Evolutionary conservation across 2,329 filamentous ascomycete genomes (phyloP), one percentile per base, ranked within the genome.

Genomic region (Tolypocladium cylindrosporum): DNA sequence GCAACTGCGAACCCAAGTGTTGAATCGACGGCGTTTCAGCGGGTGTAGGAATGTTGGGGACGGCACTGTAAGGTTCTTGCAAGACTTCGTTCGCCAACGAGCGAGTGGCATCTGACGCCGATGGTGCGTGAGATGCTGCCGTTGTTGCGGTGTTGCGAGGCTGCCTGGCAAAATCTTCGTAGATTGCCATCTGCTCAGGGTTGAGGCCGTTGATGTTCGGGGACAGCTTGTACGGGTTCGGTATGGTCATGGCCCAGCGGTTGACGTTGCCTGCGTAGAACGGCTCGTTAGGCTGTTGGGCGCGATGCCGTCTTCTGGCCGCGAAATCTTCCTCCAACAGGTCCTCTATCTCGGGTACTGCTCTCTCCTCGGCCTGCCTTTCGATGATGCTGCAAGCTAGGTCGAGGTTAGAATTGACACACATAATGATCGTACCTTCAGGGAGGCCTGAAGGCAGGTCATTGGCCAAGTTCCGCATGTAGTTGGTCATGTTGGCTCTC

Each of bases 391-490:
- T 88, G 69, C 94, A 97, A 53, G 95, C 93, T 45, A 91, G 82
- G 65, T 99, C 94, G 37, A 99, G 81, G 70, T 99, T 99, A 63
- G 95, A 93, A 71, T 97, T 99, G 61, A 99, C 93, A 72, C 95
- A 97, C 90, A 99, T 97, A 58, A 97, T 84, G 61, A 99, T 94
- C 39, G 94, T 90, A 8, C 94, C 94, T 74, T 99, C 94, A 0
- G 94, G 91, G 61, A 99, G 81, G 19, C 90, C 89, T 56, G 90
- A 88, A 57, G 90, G 86, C 42, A 96, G 81, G 42, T 87, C 84
- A 54, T 74, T 77, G 3, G 84, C 80, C n/a, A 86, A 72, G 54
- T 79, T 80, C 56, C 94, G 88, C 71, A 99, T 91, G 69, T 97
- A 96, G 74, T 97, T 99, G 57, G 89, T 95, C 73, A 99, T 96